Evolutionary conservation across 495 filamentous ascomycete species (phyloP).

Genomic region (Aspergillus sclerotiicarbonarius): DNA sequence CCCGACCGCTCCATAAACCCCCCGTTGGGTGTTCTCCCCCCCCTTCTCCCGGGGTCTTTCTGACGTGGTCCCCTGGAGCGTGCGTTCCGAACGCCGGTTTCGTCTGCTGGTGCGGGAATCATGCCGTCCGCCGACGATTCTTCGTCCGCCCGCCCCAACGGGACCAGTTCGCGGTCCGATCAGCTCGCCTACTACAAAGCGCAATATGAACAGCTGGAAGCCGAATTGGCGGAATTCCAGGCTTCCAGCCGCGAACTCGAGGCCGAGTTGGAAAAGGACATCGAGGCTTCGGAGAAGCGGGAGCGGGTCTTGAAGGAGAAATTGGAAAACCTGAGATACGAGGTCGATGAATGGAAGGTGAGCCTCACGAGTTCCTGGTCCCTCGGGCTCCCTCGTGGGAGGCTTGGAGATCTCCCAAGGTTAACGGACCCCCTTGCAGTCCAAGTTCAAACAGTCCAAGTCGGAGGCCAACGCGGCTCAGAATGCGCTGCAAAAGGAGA

Average conservation of each 20-base stretch:
- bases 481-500: conserved; percentile 88
- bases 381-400: conserved; percentile 1
- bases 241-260: conserved; percentile 91
- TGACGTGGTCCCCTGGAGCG: conserved; percentile 24
- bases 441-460: conserved; percentile 95
- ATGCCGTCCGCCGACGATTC: conserved; percentile 61
- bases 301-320: conserved; percentile 84
- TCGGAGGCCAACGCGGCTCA: conserved; percentile 79
- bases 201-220: conserved; percentile 90
- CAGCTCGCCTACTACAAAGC: conserved; percentile 89
- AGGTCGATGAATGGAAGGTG: conserved; percentile 99
- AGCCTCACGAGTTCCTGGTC: conserved; percentile 18
- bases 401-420: neutral
- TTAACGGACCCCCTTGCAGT: conserved; percentile 48
- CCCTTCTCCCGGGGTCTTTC: conserved; percentile 10
- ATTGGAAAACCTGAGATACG: conserved; percentile 76
- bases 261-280: conserved; percentile 91
- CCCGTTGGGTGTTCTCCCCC: conserved; percentile 4
- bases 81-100: conserved; percentile 26
- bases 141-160: conserved; percentile 60
- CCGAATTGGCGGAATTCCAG: conserved; percentile 92
- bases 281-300: conserved; percentile 91
- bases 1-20: neutral
- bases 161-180: conserved; percentile 59
- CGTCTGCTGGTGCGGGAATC: conserved; percentile 36